Evolutionary conservation across 768 basidiomycete species (phyloP).

Genomic region (Lentinula lateritia): DNA sequence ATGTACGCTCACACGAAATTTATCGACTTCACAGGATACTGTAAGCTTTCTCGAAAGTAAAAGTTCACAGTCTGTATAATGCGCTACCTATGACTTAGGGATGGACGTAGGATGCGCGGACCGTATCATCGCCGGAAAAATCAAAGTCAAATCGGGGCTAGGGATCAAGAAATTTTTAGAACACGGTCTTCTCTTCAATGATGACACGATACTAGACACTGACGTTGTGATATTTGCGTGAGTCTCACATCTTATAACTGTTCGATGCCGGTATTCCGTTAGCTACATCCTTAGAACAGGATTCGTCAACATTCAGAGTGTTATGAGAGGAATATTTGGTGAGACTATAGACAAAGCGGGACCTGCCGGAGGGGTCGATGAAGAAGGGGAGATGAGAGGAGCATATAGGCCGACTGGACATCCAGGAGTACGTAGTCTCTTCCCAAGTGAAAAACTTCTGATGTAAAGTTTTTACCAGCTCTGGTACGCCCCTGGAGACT

Average conservation of each 20-base stretch:
- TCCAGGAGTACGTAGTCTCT: slow-evolving; percentile 18
- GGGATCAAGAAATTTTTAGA: slow-evolving; percentile 30
- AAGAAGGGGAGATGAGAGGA: slow-evolving; percentile 22
- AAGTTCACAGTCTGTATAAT: not conserved
- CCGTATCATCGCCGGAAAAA: slow-evolving; percentile 46
- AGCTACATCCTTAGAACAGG: slow-evolving; percentile 15
- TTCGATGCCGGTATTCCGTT: not conserved
- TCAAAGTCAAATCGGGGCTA: slow-evolving; percentile 53
- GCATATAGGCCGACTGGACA: slow-evolving; percentile 24
- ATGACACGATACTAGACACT: slow-evolving; percentile 30
- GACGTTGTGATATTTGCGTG: slow-evolving; percentile 43
- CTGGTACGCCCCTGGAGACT: slow-evolving; percentile 24
- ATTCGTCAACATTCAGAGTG: slow-evolving; percentile 17
- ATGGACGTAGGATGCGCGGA: slow-evolving; percentile 44
- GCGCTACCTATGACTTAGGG: slow-evolving; percentile 12
- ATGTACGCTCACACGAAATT: too few species aligned
- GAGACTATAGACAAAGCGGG: slow-evolving; percentile 13
- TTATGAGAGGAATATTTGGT: slow-evolving; percentile 17
- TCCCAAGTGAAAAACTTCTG: not conserved
- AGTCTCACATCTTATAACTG: not conserved
- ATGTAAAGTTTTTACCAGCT: slow-evolving; percentile 11
- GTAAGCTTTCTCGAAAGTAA: not conserved
- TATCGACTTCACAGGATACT: not conserved
- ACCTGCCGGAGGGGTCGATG: slow-evolving; percentile 22
- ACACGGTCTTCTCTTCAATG: slow-evolving; percentile 29